Conservation (phyloP, 208 protist genomes). For the Leishmania braziliensis region DNA sequence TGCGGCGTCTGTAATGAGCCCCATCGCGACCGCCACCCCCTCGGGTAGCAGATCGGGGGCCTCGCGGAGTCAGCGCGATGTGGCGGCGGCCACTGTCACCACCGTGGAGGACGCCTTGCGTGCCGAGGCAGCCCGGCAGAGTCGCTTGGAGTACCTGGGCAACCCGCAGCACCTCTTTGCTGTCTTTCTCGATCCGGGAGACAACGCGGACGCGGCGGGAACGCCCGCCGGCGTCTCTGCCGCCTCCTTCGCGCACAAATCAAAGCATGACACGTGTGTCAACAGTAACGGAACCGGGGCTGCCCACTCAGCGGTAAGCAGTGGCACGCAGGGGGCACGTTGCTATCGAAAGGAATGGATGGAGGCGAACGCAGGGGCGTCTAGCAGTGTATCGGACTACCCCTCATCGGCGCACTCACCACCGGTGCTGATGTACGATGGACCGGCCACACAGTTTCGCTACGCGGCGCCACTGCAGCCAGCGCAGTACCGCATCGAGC, state of each 20-base stretch:
- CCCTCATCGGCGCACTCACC: not conserved
- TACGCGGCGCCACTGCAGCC: slow-evolving; percentile 51
- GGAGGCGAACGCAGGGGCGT: not conserved
- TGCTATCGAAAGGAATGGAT: slow-evolving; percentile 6
- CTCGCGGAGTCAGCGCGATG: slow-evolving; percentile 18
- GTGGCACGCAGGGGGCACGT: not conserved
- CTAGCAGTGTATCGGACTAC: not conserved
- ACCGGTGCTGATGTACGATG: slow-evolving; percentile 39
- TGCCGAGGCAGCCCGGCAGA: slow-evolving; percentile 44
- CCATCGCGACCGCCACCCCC: not conserved
- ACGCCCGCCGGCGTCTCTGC: slow-evolving; percentile 3
- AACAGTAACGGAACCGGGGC: slow-evolving; percentile 2
- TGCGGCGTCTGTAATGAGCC: not conserved
- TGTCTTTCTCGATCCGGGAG: slow-evolving; percentile 30
- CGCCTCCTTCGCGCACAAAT: not conserved
- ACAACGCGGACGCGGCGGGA: slow-evolving; percentile 6
- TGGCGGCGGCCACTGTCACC: slow-evolving; percentile 20
- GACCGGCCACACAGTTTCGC: slow-evolving; percentile 40
- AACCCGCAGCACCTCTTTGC: slow-evolving; percentile 64
- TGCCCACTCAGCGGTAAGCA: not conserved
- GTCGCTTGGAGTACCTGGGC: slow-evolving; percentile 54
- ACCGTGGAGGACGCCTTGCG: slow-evolving; percentile 49
- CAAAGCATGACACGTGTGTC: slow-evolving; percentile 11
- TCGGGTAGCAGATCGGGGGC: not conserved
- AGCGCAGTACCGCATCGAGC: slow-evolving; percentile 36